Base-by-base conservation (phyloP, 73 alveolate genomes). In the Paraurostyla sp. region DNA sequence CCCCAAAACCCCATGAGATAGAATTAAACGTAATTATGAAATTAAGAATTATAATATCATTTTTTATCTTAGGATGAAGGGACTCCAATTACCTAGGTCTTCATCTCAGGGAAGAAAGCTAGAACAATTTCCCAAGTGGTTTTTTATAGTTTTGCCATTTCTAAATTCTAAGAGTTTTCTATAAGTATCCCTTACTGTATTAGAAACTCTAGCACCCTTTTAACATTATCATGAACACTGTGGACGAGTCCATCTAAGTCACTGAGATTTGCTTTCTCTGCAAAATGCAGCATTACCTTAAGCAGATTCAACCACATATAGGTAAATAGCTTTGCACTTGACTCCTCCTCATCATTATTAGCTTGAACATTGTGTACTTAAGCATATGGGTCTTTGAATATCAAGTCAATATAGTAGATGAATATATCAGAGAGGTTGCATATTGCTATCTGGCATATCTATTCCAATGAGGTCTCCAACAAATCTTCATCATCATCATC, bases 91-190 rank as follows among this genome's bases (percentile, higher is more conserved):
- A 65, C 82, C 23, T 65, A 38, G 42, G 41, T 35, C 32, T 65
- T 65, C 82, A 65, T 65, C 25, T 65, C 82, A 35, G 42, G n/a
- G 58, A 78, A 78, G 89, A 78, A 78, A 29, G 89, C 89, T 9
- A 32, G 20, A 51, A 78, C 32, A n/a, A 38, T 78, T 18, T 51
- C 80, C 89, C 89, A 78, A 23, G 89, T 9, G 2, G 63, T 51
- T n/a, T 50, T 78, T 78, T 78, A 78, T 20, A 78, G 36, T 52
- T 30, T 54, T 50, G 25, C 59, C 69, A 40, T 51, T 25, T 78
- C 78, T 52, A 43, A 45, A 35, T 73, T 73, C 46, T 40, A 3
- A 3, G 65, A 43, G 22, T 22, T 43, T 27, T 54, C 89, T 35
- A 11, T 52, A 0, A 78, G 29, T 3, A 51, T 78, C 15, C 50